These are phyloP conservation scores for Claviceps sp. DNA, from an alignment of 2,329 filamentous ascomycete species.

Conservation along the genomic window DNA sequence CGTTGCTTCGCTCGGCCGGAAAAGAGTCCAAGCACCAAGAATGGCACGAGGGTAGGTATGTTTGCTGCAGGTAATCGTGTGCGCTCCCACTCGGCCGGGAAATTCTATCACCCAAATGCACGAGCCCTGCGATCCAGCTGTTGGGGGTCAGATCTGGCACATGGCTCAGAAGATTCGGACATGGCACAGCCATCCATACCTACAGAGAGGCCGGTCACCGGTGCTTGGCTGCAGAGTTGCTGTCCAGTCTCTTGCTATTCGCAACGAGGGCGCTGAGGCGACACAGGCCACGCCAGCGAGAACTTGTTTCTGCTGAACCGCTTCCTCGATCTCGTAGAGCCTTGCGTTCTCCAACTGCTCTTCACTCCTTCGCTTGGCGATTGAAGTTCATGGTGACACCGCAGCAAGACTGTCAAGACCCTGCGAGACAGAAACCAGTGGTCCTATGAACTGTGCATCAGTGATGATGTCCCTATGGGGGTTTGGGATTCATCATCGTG, in stretches of 20 bases:
- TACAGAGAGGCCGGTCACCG: not conserved
- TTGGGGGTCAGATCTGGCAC: not conserved
- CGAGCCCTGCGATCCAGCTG: not conserved
- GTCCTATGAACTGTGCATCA: not conserved
- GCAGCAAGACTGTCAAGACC: not conserved
- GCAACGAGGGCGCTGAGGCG: not conserved
- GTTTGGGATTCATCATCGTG: not conserved
- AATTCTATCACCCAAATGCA: not conserved
- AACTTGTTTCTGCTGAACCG: conserved; percentile 1
- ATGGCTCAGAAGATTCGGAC: not conserved
- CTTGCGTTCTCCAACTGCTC: not conserved
- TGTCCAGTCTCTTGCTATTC: not conserved
- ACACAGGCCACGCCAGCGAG: conserved; percentile 1
- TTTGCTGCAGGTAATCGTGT: conserved; percentile 1
- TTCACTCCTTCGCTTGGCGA: not conserved
- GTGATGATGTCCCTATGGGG: not conserved
- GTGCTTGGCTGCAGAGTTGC: not conserved
- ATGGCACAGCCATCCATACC: not conserved
- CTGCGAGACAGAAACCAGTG: not conserved
- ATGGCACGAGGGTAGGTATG: not conserved
- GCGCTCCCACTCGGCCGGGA: conserved; percentile 4
- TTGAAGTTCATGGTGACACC: not conserved
- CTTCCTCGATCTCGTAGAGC: not conserved
- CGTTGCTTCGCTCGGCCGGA: not conserved
- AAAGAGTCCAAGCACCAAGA: too few species aligned